Evolutionary conservation across 192 early-diverging fungal genomes (phyloP).

Genomic region (Dissophora ornata): DNA sequence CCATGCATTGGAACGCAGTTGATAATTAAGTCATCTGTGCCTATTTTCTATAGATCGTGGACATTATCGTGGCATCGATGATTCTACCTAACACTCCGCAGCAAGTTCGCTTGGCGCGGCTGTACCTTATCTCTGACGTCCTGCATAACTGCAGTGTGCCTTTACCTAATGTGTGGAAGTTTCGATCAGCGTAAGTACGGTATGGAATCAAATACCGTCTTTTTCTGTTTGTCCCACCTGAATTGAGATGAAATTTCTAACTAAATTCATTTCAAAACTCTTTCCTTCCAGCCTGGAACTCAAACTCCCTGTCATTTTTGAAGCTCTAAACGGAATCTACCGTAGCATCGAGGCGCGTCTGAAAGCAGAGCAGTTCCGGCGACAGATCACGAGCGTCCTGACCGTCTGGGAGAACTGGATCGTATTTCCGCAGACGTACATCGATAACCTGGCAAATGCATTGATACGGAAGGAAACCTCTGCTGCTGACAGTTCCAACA

Average conservation of each 20-base stretch:
- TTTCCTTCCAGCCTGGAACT: constrained; percentile 14
- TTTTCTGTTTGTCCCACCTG: too few relatives aligned
- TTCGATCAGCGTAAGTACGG: constrained; percentile 69
- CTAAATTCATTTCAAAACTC: neutral
- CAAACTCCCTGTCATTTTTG: constrained; percentile 65
- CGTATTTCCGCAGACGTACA: constrained; percentile 80
- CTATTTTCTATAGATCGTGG: constrained; percentile 65
- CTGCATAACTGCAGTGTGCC: constrained; percentile 87
- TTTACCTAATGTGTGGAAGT: constrained; percentile 90
- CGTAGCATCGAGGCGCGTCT: constrained; percentile 75
- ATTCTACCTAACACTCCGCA: constrained; percentile 66
- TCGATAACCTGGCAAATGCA: constrained; percentile 62
- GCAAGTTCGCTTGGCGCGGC: constrained; percentile 72
- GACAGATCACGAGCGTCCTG: constrained; percentile 71
- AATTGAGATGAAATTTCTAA: neutral
- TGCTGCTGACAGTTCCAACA: neutral
- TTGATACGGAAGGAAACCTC: constrained; percentile 56
- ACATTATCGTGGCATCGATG: constrained; percentile 72
- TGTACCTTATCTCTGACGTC: constrained; percentile 91
- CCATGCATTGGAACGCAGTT: too few relatives aligned
- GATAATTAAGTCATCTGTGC: neutral
- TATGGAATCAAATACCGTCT: too few relatives aligned
- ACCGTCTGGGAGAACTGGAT: constrained; percentile 92
- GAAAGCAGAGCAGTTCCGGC: constrained; percentile 83
- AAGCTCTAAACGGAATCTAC: constrained; percentile 75